Evolutionary conservation across 192 early-diverging fungal species (phyloP), one percentile per base, ranked within the genome.

Genomic region (Paraglomus occultum): DNA sequence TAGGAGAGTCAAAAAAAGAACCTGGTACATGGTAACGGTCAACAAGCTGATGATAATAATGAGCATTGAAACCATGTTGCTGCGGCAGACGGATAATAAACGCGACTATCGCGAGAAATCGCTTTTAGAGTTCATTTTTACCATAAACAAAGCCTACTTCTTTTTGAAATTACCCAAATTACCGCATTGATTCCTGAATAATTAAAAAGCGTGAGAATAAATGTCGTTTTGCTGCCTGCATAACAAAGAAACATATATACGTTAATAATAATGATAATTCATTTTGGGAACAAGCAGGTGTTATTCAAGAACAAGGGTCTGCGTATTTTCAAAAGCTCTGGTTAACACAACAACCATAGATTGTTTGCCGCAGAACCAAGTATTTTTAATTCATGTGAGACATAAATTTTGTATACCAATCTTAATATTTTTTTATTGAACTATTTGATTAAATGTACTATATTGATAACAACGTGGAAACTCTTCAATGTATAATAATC

Each of bases 21-120:
- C 31, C 3, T 31, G 3, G 31, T 3, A 31, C 31, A 3, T 3
- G 31, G 31, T 31, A 84, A 40, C 73, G 74, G 38, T 82, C 79
- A n/a, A 83, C 80, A 20, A 86, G 68, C 70, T 86, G 85, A 67
- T 84, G n/a, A n/a, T n/a, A n/a, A n/a, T n/a, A 86, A 59, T 83
- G 85, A 63, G 81, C 84, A 53, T 86, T 86, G 64, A 84, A 86
- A 57, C 83, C 84, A 71, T 86, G 85, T 46, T 86, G 85, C 38
- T 86, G 85, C 11, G 81, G 85, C 81, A 8, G 79, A 82, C 53
- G 84, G 83, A 62, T 82, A 86, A 8, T 84, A 73, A 20, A 84
- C 73, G 45, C 76, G 72, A 50, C 81, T 71, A 67, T 84, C 74
- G 14, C 85, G 83, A 86, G 48, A 55, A 76, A 86, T 6, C n/a